A percentile compares a stretch with the other conserved stretches of the same genome.
Conservation (phyloP, 345 rosid species). For the Brassica carinata region DNA sequence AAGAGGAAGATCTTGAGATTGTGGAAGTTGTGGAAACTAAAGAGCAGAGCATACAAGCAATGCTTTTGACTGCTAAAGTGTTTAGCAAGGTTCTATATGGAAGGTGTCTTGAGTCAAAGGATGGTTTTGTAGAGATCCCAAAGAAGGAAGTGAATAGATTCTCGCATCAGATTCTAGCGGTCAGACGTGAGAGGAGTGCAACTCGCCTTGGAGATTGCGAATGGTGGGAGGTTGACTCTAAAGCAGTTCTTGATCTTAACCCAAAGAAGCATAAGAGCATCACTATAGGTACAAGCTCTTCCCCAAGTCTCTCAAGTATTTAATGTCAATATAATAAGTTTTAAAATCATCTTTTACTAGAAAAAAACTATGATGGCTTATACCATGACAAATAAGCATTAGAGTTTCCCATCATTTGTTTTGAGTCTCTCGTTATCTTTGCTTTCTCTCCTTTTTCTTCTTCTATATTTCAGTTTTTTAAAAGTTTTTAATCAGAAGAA, state of each 20-base stretch:
- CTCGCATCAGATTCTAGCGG: slow-evolving; percentile 63
- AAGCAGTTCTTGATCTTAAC: slow-evolving; percentile 38
- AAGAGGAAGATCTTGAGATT: slow-evolving; percentile 47
- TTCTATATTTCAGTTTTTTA: too few species aligned
- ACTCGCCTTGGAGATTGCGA: slow-evolving; percentile 1
- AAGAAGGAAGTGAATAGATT: slow-evolving; percentile 43
- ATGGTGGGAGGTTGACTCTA: slow-evolving; percentile 56
- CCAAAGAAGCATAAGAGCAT: slow-evolving; percentile 38
- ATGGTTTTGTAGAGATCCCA: slow-evolving; percentile 35
- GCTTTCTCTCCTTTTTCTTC: background rate
- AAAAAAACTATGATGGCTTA: too few species aligned
- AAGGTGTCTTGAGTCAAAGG: slow-evolving; percentile 43
- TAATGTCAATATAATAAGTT: background rate
- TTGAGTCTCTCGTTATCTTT: background rate
- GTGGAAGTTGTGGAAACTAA: slow-evolving; percentile 52
- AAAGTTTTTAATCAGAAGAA: background rate
- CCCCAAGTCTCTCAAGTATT: background rate
- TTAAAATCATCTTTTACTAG: background rate
- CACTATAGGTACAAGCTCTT: slow-evolving; percentile 7
- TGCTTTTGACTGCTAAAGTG: slow-evolving; percentile 34
- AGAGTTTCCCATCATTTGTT: background rate
- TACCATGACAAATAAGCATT: background rate
- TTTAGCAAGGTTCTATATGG: slow-evolving; percentile 36
- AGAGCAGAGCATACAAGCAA: slow-evolving; percentile 31
- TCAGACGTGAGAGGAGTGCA: slow-evolving; percentile 31